Evolutionary conservation across 164 flowering plant genomes (phyloP).

Genomic region (Liriodendron chinense): DNA sequence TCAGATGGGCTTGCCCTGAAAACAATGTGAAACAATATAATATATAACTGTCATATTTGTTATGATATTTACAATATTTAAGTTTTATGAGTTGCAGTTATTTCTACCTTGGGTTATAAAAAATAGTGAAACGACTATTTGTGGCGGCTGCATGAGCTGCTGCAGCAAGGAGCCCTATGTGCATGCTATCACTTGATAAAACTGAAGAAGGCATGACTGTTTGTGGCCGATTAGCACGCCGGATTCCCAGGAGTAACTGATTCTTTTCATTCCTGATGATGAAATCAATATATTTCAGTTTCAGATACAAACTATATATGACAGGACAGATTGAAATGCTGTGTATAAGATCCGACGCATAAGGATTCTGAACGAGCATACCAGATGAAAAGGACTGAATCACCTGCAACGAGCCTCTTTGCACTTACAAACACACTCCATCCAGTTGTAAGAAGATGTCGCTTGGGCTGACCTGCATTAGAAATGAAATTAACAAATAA

Average conservation of each 20-base stretch:
- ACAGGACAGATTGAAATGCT: not conserved
- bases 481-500: slow-evolving; percentile 5
- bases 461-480: slow-evolving; percentile 82
- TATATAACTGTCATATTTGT: not conserved
- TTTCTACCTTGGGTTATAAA: slow-evolving; percentile 84
- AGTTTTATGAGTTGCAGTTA: not conserved
- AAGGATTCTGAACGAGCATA: slow-evolving; percentile 16
- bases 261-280: slow-evolving; percentile 83
- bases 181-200: slow-evolving; percentile 95
- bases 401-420: slow-evolving; percentile 88
- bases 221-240: slow-evolving; percentile 87
- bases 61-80: not conserved
- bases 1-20: slow-evolving; percentile 92
- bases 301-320: not conserved
- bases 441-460: slow-evolving; percentile 90
- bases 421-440: slow-evolving; percentile 95
- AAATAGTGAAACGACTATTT: slow-evolving; percentile 85
- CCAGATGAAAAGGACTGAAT: slow-evolving; percentile 92
- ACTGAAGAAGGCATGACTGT: slow-evolving; percentile 95
- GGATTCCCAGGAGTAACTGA: slow-evolving; percentile 83
- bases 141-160: slow-evolving; percentile 98
- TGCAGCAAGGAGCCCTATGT: slow-evolving; percentile 92
- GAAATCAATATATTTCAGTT: slow-evolving; percentile 1
- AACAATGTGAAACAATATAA: slow-evolving; percentile 7
- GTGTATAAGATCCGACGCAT: not conserved